Base-by-base conservation (phyloP, 805 yeast species). In the Isabelozyma heimii region DNA sequence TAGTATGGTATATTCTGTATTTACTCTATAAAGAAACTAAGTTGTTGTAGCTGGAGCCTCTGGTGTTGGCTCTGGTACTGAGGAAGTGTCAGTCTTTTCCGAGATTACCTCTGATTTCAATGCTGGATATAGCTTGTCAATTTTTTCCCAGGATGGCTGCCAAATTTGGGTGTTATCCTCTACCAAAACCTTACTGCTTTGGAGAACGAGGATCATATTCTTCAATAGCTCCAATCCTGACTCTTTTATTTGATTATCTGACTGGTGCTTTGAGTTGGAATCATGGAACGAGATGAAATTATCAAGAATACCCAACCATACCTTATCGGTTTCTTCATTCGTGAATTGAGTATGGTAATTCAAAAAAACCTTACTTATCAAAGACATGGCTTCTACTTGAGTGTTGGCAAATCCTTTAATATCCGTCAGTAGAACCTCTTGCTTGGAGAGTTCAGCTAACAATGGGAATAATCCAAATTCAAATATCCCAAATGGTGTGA, bases 391-490 rank as follows among this genome's bases (percentile, higher is more conserved):
- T 51, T 85, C 90, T 45, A 77, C 72, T 45, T 90, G 84, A 0
- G 94, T 85, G 49, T 72, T 75, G 7, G 75, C 72, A 79, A 84
- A 85, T 2, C 90, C 91, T 5, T 63, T 61, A 1, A 75, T 72
- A 59, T 87, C 94, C 1, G 87, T 83, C 47, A 64, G 69, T 30
- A 74, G 50, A 1, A 75, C 77, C 37, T 86, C 91, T 0, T 86
- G 85, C 53, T 83, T 83, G 47, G 86, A 73, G 30, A 88, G 73
- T 51, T 84, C 88, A 24, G 80, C 74, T 33, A 89, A 69, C 44
- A 89, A 72, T 12, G 97, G 91, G 61, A 90, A 79, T 37, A 92
- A 72, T 1, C 91, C 92, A 39, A 78, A 78, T 42, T 87, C 91
- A 52, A 91, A 84, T 4, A 89, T 58, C 7, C 82, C 85, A 24